Evolutionary conservation across 768 basidiomycete species (phyloP), one percentile per base, ranked within the genome.

Genomic region (Tephrocybe sp.): DNA sequence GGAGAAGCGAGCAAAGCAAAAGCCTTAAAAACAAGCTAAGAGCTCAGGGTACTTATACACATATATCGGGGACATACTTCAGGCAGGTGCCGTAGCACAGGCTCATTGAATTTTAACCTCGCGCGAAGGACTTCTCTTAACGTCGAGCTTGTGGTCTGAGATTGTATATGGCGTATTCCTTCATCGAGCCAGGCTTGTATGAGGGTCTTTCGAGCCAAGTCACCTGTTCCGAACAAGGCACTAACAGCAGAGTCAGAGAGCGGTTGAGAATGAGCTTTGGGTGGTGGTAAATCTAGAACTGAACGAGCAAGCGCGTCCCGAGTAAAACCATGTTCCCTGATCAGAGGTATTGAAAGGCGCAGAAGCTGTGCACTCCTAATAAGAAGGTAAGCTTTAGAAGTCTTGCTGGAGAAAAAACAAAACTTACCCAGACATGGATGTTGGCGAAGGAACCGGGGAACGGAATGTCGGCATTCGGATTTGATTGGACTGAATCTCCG

Each of bases 181-280:
- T 84, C 79, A 16, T 83, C 77, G 29, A 92, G 60, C 89, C 90
- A 93, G 0, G 84, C 84, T n/a, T 72, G 64, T 36, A 91, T 75
- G 23, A 93, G 72, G 3, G 77, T 78, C 46, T 75, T 73, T 12
- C 84, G 71, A 1, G 90, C 87, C 24, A 78, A 64, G 48, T 87
- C 80, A 19, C 84, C 90, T 12, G 61, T 57, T 7, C 90, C 90
- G 66, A 91, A 93, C 5, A 92, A 69, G 5, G 85, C 76, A 2
- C 84, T 79, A 18, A 92, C 78, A 0, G 88, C 84, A 0, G 73
- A 68, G 49, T 91, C 88, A 1, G 83, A 77, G 18, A 92, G 79
- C 6, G 86, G 87, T 47, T 76, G 68, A 1, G 73, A 19, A 57
- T 82, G 83, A 0, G 68, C 71, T 52, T 68, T 61, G 1, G 74